A percentile compares a stretch with the other conserved stretches of the same genome.
Conservation (phyloP, 2,329 filamentous ascomycete species). For the Fusarium equiseti region DNA sequence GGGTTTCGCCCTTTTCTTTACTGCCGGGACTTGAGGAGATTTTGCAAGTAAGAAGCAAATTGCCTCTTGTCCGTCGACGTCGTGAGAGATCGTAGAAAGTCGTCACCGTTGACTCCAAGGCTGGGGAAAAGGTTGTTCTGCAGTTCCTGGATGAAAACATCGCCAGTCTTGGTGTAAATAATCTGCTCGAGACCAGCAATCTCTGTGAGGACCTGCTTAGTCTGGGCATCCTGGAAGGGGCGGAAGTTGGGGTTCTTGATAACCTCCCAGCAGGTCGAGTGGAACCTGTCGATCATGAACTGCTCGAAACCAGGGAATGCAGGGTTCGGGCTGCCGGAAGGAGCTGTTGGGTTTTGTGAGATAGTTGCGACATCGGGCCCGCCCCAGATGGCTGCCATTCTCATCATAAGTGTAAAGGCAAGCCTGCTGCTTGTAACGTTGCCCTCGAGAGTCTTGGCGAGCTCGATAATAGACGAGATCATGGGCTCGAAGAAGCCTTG, state of each 20-base stretch:
- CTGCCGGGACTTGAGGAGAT: constrained; percentile 63
- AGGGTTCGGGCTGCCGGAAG: constrained; percentile 65
- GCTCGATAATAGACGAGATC: constrained; percentile 84
- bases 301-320: constrained; percentile 88
- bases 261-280: constrained; percentile 89
- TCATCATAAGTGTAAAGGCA: constrained; percentile 83
- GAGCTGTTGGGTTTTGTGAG: constrained; percentile 62
- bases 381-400: constrained; percentile 91
- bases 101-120: constrained; percentile 72
- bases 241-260: constrained; percentile 83
- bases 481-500: constrained; percentile 91
- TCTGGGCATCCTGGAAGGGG: constrained; percentile 84
- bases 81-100: constrained; percentile 70
- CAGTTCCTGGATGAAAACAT: constrained; percentile 79
- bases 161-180: constrained; percentile 91
- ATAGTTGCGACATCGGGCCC: constrained; percentile 80
- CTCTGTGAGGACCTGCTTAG: constrained; percentile 87
- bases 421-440: constrained; percentile 73
- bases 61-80: constrained; percentile 70
- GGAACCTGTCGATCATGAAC: constrained; percentile 91
- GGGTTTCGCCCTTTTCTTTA: constrained; percentile 28
- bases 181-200: constrained; percentile 88
- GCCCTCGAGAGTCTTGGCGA: constrained; percentile 80
- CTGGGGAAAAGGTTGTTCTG: constrained; percentile 72
- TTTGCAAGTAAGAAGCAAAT: constrained; percentile 73